These are phyloP conservation scores for Haplosporangium sp. DNA, from an alignment of 371 early-diverging fungal species.

Conservation along the genomic window DNA sequence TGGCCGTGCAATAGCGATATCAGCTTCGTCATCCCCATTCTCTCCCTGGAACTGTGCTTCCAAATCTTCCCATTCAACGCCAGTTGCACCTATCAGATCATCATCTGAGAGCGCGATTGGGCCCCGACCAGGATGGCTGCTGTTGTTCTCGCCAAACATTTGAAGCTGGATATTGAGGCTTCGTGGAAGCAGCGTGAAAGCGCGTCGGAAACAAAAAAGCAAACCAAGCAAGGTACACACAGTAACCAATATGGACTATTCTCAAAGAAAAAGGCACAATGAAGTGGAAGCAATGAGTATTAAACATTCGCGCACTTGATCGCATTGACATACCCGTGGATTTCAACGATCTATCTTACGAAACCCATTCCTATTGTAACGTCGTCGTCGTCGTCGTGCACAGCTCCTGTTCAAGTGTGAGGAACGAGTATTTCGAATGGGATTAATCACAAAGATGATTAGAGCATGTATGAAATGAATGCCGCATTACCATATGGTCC, in stretches of 20 bases:
- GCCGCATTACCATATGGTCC: no score
- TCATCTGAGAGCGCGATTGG: slow-evolving; percentile 53
- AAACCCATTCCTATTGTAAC: no score
- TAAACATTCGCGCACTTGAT: not conserved
- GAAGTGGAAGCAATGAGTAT: not conserved
- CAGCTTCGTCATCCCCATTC: slow-evolving; percentile 8
- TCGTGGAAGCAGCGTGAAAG: slow-evolving; percentile 37
- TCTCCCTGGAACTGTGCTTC: slow-evolving; percentile 26
- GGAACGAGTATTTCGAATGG: no score
- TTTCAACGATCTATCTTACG: no score
- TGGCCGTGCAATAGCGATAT: slow-evolving; percentile 6
- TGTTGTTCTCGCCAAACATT: slow-evolving; percentile 26
- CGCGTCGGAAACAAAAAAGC: slow-evolving; percentile 45
- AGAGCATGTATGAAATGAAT: no score
- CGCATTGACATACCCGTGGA: no score
- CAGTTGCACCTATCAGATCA: slow-evolving; percentile 36
- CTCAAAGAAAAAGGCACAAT: not conserved
- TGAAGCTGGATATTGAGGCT: slow-evolving; percentile 42
- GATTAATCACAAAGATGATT: no score
- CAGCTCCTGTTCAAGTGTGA: no score
- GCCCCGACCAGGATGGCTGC: slow-evolving; percentile 19
- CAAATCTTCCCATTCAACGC: slow-evolving; percentile 49
- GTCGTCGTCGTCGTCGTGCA: no score
- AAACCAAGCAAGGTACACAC: slow-evolving; percentile 31
- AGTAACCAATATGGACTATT: slow-evolving; percentile 38